Percentiles rank a stretch among this genome's conserved stretches.
These are phyloP conservation scores for Mycosphaerella arachidis DNA, from an alignment of 2,329 filamentous ascomycete genomes.

Conservation along the genomic window DNA sequence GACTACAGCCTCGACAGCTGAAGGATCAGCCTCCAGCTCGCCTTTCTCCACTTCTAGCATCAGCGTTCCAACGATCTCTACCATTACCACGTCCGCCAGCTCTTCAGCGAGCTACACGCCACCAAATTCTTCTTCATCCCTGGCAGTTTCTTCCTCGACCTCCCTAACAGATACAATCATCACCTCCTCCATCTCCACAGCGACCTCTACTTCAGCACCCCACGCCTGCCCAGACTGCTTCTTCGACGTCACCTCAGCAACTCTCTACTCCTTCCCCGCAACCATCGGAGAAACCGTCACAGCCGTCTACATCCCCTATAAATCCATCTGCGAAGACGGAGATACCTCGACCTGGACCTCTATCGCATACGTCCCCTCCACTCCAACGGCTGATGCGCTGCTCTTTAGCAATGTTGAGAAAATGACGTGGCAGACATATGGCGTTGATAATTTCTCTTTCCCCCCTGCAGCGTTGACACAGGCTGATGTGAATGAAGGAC, in stretches of 20 bases:
- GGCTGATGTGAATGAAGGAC: neutral
- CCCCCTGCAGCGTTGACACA: no score
- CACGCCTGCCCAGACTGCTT: neutral
- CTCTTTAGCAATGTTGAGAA: neutral
- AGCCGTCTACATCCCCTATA: neutral
- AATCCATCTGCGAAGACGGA: neutral
- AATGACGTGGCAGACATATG: neutral
- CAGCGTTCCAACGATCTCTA: neutral
- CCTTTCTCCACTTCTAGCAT: neutral
- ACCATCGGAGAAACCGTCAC: constrained; percentile 1
- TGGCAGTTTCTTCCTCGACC: neutral
- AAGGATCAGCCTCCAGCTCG: no score
- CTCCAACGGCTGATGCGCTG: neutral
- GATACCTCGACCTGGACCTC: neutral
- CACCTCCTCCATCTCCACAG: no score
- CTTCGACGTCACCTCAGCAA: constrained; percentile 5
- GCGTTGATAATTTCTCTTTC: neutral
- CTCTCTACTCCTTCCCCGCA: constrained; percentile 5
- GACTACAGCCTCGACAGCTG: neutral
- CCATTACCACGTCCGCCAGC: neutral
- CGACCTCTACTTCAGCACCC: no score
- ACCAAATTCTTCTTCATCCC: neutral
- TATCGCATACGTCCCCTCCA: neutral
- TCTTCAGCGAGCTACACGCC: neutral
- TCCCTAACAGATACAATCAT: neutral